Evolutionary conservation across 768 basidiomycete genomes (phyloP).

Genomic region (Tubosaeta sp.): DNA sequence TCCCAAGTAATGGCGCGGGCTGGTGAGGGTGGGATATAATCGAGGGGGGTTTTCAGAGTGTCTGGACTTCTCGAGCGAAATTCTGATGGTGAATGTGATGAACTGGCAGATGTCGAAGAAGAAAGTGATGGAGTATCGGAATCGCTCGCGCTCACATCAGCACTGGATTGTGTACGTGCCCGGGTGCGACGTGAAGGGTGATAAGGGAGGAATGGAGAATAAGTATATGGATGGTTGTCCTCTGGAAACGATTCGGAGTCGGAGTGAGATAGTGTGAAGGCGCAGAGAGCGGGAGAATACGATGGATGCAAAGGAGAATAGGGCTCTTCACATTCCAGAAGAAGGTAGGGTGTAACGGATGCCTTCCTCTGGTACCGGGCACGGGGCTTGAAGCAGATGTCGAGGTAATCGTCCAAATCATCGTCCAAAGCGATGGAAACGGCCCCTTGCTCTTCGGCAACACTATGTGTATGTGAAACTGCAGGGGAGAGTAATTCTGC

Average conservation of each 20-base stretch:
- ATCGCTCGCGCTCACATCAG: constrained; percentile 32
- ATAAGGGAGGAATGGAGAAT: constrained; percentile 20
- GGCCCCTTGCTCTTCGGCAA: constrained; percentile 25
- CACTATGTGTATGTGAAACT: constrained; percentile 21
- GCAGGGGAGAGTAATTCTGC: constrained; percentile 43
- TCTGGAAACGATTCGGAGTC: constrained; percentile 32
- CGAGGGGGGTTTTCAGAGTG: constrained; percentile 31
- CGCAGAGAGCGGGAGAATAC: constrained; percentile 5
- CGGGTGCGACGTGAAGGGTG: constrained; percentile 34
- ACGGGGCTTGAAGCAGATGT: constrained; percentile 18
- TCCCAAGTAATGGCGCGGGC: constrained; percentile 40
- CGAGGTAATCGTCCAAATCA: constrained; percentile 25
- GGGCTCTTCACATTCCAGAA: constrained; percentile 30
- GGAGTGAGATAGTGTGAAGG: constrained; percentile 30
- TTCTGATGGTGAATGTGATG: constrained; percentile 30
- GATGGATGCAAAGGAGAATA: constrained; percentile 23
- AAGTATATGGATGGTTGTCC: constrained; percentile 23
- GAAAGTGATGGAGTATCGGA: constrained; percentile 49
- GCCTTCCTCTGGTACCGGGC: constrained; percentile 7
- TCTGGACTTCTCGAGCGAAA: constrained; percentile 33
- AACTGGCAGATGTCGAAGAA: constrained; percentile 39
- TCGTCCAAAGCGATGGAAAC: constrained; percentile 25
- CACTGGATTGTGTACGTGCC: constrained; percentile 23
- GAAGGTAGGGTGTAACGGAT: constrained; percentile 19
- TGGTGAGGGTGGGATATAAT: constrained; percentile 19